Conservation (phyloP, 805 yeast genomes). For the Barnettozyma vustinii region DNA sequence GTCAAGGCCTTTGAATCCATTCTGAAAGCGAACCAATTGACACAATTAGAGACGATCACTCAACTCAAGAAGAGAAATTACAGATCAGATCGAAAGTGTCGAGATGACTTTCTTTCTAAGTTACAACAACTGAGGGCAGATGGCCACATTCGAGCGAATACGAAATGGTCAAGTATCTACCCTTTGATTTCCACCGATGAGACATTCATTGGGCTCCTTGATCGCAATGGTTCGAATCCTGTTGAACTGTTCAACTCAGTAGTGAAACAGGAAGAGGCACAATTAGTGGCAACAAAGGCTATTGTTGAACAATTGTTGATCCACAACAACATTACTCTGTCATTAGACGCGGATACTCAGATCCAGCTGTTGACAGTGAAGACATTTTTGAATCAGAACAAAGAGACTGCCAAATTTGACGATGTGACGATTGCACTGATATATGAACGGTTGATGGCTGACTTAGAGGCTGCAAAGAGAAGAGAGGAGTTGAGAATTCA, state of each 20-base stretch:
- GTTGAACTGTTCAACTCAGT: slow-evolving; percentile 72
- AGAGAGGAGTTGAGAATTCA: slow-evolving; percentile 16
- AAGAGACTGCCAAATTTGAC: slow-evolving; percentile 24
- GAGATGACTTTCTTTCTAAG: slow-evolving; percentile 51
- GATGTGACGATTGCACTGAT: slow-evolving; percentile 26
- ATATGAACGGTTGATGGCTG: slow-evolving; percentile 24
- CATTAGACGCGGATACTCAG: slow-evolving; percentile 16
- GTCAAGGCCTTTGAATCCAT: slow-evolving; percentile 43
- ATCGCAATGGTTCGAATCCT: slow-evolving; percentile 74
- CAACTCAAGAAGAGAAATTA: slow-evolving; percentile 36
- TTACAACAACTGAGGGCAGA: slow-evolving; percentile 32
- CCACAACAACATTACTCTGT: slow-evolving; percentile 27
- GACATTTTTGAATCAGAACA: slow-evolving; percentile 17
- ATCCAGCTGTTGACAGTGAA: slow-evolving; percentile 11
- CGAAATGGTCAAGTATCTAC: slow-evolving; percentile 56
- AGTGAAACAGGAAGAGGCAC: slow-evolving; percentile 54
- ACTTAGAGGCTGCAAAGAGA: slow-evolving; percentile 22
- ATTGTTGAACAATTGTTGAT: slow-evolving; percentile 47
- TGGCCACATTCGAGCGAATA: slow-evolving; percentile 40
- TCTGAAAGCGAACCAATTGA: slow-evolving; percentile 24
- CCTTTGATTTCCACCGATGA: slow-evolving; percentile 46
- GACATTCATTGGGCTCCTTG: slow-evolving; percentile 57
- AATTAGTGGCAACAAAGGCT: slow-evolving; percentile 53
- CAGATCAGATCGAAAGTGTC: slow-evolving; percentile 56
- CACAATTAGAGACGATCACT: slow-evolving; percentile 18